Percentiles rank a stretch among this genome's conserved stretches.
These are phyloP conservation scores for Penicillium sp. DNA, from an alignment of 2,329 filamentous ascomycete genomes.

Conservation along the genomic window DNA sequence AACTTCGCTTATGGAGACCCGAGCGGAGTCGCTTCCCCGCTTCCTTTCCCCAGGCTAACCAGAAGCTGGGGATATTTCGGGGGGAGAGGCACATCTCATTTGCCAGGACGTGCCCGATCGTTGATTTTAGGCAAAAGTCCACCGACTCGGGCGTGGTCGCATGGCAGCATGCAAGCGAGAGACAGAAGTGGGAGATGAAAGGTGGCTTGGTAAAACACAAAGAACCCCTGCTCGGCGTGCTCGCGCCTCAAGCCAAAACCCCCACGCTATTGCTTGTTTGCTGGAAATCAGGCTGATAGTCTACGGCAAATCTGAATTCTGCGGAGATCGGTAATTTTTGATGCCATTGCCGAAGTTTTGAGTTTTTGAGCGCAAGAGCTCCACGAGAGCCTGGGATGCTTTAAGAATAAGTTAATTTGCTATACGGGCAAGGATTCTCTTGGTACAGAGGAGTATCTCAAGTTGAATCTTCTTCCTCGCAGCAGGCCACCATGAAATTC, in stretches of 20 bases:
- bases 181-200: background rate
- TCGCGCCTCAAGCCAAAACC: background rate
- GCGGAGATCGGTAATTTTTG: no score
- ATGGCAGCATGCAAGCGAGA: background rate
- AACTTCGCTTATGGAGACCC: no score
- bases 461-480: background rate
- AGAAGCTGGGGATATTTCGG: background rate
- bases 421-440: background rate
- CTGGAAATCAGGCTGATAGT: no score
- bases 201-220: background rate
- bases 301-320: no score
- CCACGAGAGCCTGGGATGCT: background rate
- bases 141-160: background rate
- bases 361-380: background rate
- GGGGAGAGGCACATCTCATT: background rate
- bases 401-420: background rate
- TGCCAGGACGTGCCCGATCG: background rate
- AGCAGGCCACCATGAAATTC: background rate
- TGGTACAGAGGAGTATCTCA: background rate
- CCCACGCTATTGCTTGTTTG: no score
- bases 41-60: background rate
- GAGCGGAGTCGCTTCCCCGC: background rate
- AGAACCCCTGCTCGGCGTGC: background rate
- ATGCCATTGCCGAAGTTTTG: no score
- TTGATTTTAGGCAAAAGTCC: background rate